These are phyloP conservation scores for Boletus rubroflammeus DNA, from an alignment of 768 basidiomycete species.

Conservation along the genomic window DNA sequence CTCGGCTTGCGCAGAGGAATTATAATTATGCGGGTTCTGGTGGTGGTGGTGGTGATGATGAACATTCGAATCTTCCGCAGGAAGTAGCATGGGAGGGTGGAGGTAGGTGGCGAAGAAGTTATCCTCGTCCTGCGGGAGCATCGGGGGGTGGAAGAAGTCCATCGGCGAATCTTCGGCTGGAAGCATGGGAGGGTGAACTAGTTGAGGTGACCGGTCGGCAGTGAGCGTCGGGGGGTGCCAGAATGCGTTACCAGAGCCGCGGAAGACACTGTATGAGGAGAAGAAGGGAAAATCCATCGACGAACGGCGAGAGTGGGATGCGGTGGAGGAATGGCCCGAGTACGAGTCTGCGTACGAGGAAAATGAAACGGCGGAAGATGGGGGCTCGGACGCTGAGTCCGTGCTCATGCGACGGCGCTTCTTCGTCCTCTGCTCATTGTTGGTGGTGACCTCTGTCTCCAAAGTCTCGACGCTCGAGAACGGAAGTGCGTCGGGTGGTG, in stretches of 20 bases:
- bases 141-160: slow-evolving; percentile 67
- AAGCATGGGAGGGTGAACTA: slow-evolving; percentile 71
- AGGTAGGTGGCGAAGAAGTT: slow-evolving; percentile 51
- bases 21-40: slow-evolving; percentile 19
- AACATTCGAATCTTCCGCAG: slow-evolving; percentile 32
- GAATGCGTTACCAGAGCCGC: slow-evolving; percentile 55
- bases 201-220: slow-evolving; percentile 51
- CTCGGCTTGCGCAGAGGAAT: slow-evolving; percentile 21
- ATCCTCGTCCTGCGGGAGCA: slow-evolving; percentile 64
- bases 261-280: slow-evolving; percentile 48
- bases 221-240: slow-evolving; percentile 80
- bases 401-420: slow-evolving; percentile 76
- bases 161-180: slow-evolving; percentile 61
- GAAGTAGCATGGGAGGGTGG: slow-evolving; percentile 54
- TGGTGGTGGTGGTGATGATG: slow-evolving; percentile 26
- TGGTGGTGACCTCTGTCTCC: slow-evolving; percentile 37
- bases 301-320: slow-evolving; percentile 55
- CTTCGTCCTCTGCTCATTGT: slow-evolving; percentile 38
- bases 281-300: slow-evolving; percentile 68
- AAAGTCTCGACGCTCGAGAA: slow-evolving; percentile 48
- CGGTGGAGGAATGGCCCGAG: slow-evolving; percentile 52
- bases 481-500: slow-evolving; percentile 49
- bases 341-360: slow-evolving; percentile 60
- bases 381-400: slow-evolving; percentile 46
- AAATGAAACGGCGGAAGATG: slow-evolving; percentile 62